Conservation (phyloP, 176 grass and related monocot genomes). For the Cymbopogon citratus region DNA sequence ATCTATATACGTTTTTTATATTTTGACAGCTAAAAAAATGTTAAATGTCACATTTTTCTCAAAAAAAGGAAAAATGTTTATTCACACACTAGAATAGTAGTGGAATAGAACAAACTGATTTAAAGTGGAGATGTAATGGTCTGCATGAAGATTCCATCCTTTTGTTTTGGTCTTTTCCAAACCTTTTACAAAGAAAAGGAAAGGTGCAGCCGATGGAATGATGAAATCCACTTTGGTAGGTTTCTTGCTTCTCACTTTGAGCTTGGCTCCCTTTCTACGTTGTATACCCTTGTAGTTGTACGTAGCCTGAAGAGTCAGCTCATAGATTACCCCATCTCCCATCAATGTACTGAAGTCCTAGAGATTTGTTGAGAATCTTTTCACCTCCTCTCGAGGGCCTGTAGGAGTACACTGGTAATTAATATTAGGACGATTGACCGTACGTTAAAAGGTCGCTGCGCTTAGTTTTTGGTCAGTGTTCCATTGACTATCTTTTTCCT, state of each 20-base stretch:
- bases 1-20: not conserved
- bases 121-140: not conserved
- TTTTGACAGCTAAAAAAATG: not conserved
- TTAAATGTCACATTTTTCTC: not conserved
- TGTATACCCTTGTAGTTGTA: not conserved
- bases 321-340: slow-evolving; percentile 8
- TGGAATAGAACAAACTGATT: not conserved
- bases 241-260: slow-evolving; percentile 4
- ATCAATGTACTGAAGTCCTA: slow-evolving; percentile 11
- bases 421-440: not conserved
- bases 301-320: slow-evolving; percentile 15
- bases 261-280: not conserved
- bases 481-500: no score
- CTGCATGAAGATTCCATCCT: not conserved
- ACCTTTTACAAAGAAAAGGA: not conserved
- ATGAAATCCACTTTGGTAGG: not conserved
- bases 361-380: slow-evolving; percentile 37
- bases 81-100: not conserved
- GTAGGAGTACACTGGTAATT: not conserved
- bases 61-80: not conserved
- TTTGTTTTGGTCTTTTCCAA: not conserved
- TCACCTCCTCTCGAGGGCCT: not conserved
- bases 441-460: not conserved
- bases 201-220: not conserved
- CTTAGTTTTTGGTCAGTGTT: no score